phyloP scores from a whole-genome alignment of 495 filamentous ascomycete genomes.

The Cercophora newfieldiana region DNA sequence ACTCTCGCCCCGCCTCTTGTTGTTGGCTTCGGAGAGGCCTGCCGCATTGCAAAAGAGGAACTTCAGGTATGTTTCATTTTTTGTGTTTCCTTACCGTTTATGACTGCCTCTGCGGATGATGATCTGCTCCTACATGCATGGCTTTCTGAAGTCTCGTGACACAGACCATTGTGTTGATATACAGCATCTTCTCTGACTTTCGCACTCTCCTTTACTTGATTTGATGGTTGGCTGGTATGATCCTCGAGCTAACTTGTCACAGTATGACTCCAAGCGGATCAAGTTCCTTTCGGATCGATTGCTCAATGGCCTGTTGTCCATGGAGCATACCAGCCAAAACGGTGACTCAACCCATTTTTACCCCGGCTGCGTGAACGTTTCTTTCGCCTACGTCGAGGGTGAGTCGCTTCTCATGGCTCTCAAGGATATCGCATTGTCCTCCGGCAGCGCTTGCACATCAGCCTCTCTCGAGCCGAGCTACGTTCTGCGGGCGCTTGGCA shows the following conservation, averaged over 20 bases:
- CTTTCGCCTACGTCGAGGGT: constrained; percentile 96
- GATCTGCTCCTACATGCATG: constrained; percentile 71
- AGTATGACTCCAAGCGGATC: constrained; percentile 93
- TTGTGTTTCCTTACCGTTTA: constrained; percentile 10
- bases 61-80: constrained; percentile 66
- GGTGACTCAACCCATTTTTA: constrained; percentile 82
- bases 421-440: constrained; percentile 96
- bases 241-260: constrained; percentile 21
- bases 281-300: constrained; percentile 79
- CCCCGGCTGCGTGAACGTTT: constrained; percentile 96
- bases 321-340: constrained; percentile 92
- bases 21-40: constrained; percentile 94
- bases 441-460: constrained; percentile 94
- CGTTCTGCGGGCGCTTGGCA: constrained; percentile 88
- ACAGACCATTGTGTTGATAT: constrained; percentile 32
- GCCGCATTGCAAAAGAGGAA: constrained; percentile 85
- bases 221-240: not conserved
- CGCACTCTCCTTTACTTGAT: constrained; percentile 2
- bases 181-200: constrained; percentile 5
- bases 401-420: constrained; percentile 97
- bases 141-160: constrained; percentile 57
- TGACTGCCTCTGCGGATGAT: constrained; percentile 45
- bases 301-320: constrained; percentile 71
- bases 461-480: constrained; percentile 96
- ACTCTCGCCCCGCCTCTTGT: constrained; percentile 86